Evolutionary conservation across 495 filamentous ascomycete genomes (phyloP).

Genomic region (Penicillium canariense): DNA sequence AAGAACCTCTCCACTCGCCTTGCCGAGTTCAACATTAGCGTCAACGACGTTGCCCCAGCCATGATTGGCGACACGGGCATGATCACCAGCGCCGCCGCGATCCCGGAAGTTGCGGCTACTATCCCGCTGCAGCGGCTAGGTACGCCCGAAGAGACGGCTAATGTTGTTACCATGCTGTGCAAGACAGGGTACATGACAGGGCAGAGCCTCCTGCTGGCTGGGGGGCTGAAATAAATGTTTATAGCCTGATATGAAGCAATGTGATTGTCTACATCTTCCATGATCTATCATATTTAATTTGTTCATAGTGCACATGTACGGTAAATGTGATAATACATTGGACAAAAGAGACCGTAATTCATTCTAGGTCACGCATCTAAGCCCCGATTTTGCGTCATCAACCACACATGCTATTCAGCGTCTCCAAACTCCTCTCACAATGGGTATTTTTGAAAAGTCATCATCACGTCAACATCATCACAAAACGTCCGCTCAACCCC

Average conservation of each 20-base stretch:
- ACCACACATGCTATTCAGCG: not conserved
- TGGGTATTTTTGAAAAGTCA: conserved; percentile 27
- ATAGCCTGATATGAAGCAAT: conserved; percentile 2
- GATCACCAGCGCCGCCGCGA: conserved; percentile 56
- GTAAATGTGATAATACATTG: too few relatives aligned
- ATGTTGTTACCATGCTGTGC: conserved; percentile 65
- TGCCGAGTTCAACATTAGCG: conserved; percentile 63
- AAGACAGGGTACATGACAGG: conserved; percentile 70
- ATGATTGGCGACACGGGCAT: conserved; percentile 70
- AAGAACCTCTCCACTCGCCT: conserved; percentile 62
- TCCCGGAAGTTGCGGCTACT: conserved; percentile 50
- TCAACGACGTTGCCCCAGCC: conserved; percentile 73
- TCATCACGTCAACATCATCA: conserved; percentile 17
- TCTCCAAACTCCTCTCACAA: conserved; percentile 13
- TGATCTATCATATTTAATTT: too few relatives aligned
- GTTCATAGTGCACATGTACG: too few relatives aligned
- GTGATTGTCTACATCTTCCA: not conserved
- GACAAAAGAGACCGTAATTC: too few relatives aligned
- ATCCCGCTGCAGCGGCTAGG: conserved; percentile 66
- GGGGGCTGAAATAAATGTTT: conserved; percentile 48
- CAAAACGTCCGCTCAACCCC: not conserved
- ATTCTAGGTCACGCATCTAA: not conserved
- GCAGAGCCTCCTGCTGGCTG: conserved; percentile 56
- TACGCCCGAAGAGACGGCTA: conserved; percentile 63
- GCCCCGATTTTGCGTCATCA: not conserved